phyloP scores from a whole-genome alignment of 345 rosid genomes.

The Lepidium sativum region DNA sequence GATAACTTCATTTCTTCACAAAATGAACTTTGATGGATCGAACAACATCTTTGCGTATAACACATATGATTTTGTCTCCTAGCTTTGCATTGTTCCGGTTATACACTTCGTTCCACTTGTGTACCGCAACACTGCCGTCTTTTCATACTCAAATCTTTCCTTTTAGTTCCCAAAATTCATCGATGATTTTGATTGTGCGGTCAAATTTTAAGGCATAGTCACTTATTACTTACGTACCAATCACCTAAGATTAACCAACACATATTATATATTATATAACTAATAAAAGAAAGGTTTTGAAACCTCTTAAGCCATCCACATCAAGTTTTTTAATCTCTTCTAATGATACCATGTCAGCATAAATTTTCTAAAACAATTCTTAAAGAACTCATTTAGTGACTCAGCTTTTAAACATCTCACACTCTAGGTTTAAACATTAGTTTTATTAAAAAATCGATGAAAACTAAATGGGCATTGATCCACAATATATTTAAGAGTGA shows the following conservation, averaged over 20 bases:
- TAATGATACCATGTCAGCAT: too few species aligned
- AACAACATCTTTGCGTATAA: slow-evolving; percentile 4
- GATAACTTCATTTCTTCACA: background rate
- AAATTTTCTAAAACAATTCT: too few species aligned
- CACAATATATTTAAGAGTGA: too few species aligned
- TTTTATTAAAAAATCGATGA: too few species aligned
- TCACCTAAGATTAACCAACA: background rate
- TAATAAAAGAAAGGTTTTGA: too few species aligned
- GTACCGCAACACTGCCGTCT: slow-evolving; percentile 8
- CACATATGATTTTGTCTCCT: slow-evolving; percentile 1
- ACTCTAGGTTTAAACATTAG: too few species aligned
- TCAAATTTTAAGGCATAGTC: slow-evolving; percentile 1
- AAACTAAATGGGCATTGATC: too few species aligned
- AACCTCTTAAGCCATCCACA: too few species aligned
- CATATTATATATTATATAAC: too few species aligned
- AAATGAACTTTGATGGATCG: slow-evolving; percentile 9
- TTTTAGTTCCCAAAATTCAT: background rate
- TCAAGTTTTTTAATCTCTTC: too few species aligned
- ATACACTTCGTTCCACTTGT: slow-evolving; percentile 2
- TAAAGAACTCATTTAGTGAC: too few species aligned
- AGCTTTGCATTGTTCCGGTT: background rate
- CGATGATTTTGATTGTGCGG: background rate
- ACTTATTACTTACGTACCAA: background rate
- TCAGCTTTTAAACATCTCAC: too few species aligned
- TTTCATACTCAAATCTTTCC: background rate